These are phyloP conservation scores for Eucalyptus marginata DNA, from an alignment of 345 rosid species.

Conservation along the genomic window DNA sequence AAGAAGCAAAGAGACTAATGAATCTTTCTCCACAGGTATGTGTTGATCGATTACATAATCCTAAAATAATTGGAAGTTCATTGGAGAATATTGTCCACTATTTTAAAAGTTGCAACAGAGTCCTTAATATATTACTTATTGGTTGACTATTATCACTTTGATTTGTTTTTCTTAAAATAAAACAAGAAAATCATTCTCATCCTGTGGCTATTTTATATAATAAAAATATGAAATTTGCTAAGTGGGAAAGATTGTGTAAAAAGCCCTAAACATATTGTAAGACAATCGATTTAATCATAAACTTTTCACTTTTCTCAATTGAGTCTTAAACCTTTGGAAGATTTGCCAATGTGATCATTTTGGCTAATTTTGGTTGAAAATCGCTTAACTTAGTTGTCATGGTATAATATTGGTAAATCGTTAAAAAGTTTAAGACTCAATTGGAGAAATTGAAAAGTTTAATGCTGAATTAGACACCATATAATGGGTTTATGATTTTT, in stretches of 20 bases:
- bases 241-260: neutral
- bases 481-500: neutral
- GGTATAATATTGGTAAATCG: too few species aligned
- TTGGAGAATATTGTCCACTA: neutral
- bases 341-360: neutral
- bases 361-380: neutral
- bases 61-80: neutral
- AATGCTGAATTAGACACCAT: fast-evolving
- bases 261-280: neutral
- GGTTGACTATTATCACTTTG: neutral
- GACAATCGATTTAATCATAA: neutral
- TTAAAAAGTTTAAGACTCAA: too few species aligned
- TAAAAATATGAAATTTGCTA: neutral
- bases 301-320: neutral
- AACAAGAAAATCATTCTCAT: neutral
- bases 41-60: neutral
- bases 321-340: neutral
- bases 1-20: neutral
- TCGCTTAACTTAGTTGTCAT: too few species aligned
- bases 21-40: neutral
- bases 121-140: neutral
- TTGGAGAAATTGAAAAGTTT: too few species aligned
- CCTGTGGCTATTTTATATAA: neutral
- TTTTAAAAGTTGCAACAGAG: neutral
- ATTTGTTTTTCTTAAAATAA: neutral